Base-by-base conservation (phyloP, 2,329 filamentous ascomycete species). In the Mycocentrospora acerina region DNA sequence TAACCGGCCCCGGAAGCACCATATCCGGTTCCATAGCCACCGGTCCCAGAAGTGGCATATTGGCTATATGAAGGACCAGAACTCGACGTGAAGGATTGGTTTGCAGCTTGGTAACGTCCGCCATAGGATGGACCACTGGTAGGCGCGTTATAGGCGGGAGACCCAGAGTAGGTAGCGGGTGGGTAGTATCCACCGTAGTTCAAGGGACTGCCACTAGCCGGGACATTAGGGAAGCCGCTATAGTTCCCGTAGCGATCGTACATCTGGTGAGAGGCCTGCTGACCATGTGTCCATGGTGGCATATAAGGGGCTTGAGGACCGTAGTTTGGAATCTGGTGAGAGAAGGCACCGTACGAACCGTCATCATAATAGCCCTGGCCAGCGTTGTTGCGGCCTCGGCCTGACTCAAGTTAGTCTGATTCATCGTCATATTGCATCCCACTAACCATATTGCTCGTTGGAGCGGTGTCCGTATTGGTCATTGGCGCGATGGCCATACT, bases 131-230 rank as follows among this genome's bases (percentile, higher is more conserved):
- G 32, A 24, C 42, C 46, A 35, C 50, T 54, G 2, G 54, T 38
- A 8, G 52, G 25, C 22, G 37, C 32, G 32, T 58, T 54, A 39
- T 58, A 60, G 9, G 50, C 41, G 11, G 55, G 44, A 2, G 53
- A 51, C n/a, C 48, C 40, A 13, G 50, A 48, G 27, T 57, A 64
- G 10, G 42, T 45, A 12, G 46, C 37, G 2, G 60, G 59, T 3
- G 62, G 59, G 25, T 62, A 64, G 44, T 57, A 63, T 7, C 40
- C 55, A 14, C 53, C 56, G 18, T 55, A 62, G 35, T 61, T 60
- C 59, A 63, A 63, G 2, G 59, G 62, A 19, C 53, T 63, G 7
- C 59, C 57, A 34, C 55, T 57, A 1, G 47, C 46, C 12, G 47
- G 48, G 7, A 41, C 53, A 14, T 53, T 57, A 2, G 57, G 51